Percentiles rank a stretch among this genome's conserved stretches.
Conservation (phyloP, 305 asterid species). For the Ilex paraguariensis region DNA sequence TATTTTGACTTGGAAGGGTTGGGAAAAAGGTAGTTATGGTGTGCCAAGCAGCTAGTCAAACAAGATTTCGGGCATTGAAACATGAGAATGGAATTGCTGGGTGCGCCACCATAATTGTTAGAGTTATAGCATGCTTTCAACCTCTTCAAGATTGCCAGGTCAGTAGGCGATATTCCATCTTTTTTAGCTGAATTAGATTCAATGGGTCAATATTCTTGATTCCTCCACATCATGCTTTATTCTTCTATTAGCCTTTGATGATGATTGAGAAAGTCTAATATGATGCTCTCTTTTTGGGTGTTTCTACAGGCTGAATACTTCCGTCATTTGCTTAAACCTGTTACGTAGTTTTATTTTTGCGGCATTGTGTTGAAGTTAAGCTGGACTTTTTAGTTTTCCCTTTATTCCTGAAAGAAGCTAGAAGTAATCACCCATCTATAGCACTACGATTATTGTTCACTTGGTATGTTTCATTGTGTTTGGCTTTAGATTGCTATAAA, state of each 20-base stretch:
- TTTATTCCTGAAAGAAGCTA: slow-evolving; percentile 38
- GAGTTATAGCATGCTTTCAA: slow-evolving; percentile 95
- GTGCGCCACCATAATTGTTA: slow-evolving; percentile 83
- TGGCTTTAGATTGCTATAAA: not conserved
- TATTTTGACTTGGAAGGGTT: slow-evolving; percentile 33
- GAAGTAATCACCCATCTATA: slow-evolving; percentile 32
- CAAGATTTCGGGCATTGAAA: slow-evolving; percentile 92
- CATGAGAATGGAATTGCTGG: slow-evolving; percentile 89
- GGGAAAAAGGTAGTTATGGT: slow-evolving; percentile 92
- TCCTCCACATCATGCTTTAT: not conserved
- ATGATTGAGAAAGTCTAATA: slow-evolving; percentile 3
- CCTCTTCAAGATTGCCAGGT: slow-evolving; percentile 99
- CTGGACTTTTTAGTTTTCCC: slow-evolving; percentile 39
- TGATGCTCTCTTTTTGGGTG: slow-evolving; percentile 18
- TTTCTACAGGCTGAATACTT: slow-evolving; percentile 92
- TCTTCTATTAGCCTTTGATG: not conserved
- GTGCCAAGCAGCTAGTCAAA: slow-evolving; percentile 95
- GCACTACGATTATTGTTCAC: slow-evolving; percentile 17
- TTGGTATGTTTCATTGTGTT: slow-evolving; percentile 20
- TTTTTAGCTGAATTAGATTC: too few species aligned
- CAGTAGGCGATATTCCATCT: slow-evolving; percentile 4
- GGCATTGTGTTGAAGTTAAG: slow-evolving; percentile 44
- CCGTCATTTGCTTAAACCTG: slow-evolving; percentile 88
- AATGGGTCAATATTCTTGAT: not conserved
- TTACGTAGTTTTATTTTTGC: slow-evolving; percentile 66